A percentile compares a stretch with the other conserved stretches of the same genome.
Conservation (phyloP, 2,329 filamentous ascomycete species). For the Penicillium sp. region DNA sequence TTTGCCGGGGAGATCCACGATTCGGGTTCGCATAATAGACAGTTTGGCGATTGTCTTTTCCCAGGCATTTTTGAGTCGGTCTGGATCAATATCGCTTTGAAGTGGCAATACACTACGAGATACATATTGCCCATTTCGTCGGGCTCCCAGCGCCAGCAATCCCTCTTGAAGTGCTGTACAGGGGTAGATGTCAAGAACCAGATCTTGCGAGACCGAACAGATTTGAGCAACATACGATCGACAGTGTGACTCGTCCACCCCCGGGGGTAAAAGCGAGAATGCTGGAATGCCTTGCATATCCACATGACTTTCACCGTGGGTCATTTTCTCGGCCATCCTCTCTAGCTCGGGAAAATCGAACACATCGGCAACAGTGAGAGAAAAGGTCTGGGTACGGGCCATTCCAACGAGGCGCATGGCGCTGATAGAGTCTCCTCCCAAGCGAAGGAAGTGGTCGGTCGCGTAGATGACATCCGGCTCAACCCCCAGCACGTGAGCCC, state of each 20-base stretch:
- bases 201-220: not conserved
- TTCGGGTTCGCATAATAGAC: constrained; percentile 1
- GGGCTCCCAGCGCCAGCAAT: not conserved
- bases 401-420: not conserved
- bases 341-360: not conserved
- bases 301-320: not conserved
- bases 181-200: not conserved
- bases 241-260: not conserved
- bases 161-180: constrained; percentile 4
- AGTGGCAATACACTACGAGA: not conserved
- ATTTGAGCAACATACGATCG: not conserved
- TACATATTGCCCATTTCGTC: not conserved
- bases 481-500: not conserved
- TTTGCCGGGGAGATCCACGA: not conserved
- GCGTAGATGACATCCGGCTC: not conserved
- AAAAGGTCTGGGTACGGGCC: not conserved
- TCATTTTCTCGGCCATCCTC: not conserved
- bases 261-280: not conserved
- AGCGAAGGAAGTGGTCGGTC: not conserved
- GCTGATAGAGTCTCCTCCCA: not conserved
- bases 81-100: not conserved
- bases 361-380: not conserved
- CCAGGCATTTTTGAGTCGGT: not conserved
- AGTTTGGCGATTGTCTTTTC: not conserved
- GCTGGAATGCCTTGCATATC: not conserved